phyloP scores from a whole-genome alignment of 768 basidiomycete genomes.

The Leccinum rimulosum region DNA sequence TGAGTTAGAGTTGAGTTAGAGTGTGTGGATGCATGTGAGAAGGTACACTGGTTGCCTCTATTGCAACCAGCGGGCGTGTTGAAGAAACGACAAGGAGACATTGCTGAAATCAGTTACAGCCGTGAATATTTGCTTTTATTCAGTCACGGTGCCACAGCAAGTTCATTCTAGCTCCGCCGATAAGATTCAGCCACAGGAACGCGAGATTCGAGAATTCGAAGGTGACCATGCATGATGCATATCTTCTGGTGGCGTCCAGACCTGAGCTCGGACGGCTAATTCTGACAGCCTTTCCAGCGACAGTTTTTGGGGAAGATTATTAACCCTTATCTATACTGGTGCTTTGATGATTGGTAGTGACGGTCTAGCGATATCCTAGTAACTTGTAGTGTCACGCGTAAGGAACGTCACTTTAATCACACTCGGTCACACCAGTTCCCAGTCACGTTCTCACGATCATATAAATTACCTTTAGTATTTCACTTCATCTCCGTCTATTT shows the following conservation, averaged over 20 bases:
- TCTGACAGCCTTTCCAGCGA: not conserved
- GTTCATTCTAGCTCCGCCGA: not conserved
- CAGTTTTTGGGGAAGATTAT: not conserved
- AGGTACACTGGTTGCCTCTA: conserved; percentile 41
- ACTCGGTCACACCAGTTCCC: too few relatives aligned
- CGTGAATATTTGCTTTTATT: not conserved
- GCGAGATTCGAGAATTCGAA: not conserved
- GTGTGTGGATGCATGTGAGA: conserved; percentile 24
- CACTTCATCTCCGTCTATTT: too few relatives aligned
- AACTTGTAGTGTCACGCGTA: too few relatives aligned
- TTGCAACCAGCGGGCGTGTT: conserved; percentile 46
- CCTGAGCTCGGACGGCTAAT: not conserved
- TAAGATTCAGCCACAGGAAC: not conserved
- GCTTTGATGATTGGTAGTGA: too few relatives aligned
- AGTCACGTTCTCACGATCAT: too few relatives aligned
- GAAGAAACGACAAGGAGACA: conserved; percentile 41
- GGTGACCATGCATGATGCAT: not conserved
- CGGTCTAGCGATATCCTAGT: too few relatives aligned
- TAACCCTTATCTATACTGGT: too few relatives aligned
- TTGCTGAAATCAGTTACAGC: not conserved
- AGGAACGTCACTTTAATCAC: too few relatives aligned
- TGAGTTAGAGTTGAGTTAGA: not conserved
- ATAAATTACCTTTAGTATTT: too few relatives aligned
- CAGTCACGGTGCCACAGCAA: not conserved
- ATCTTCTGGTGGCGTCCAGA: not conserved